Percentiles rank a stretch among this genome's conserved stretches.
Evolutionary conservation across 768 basidiomycete genomes (phyloP).

Genomic region (Epithele typhae): DNA sequence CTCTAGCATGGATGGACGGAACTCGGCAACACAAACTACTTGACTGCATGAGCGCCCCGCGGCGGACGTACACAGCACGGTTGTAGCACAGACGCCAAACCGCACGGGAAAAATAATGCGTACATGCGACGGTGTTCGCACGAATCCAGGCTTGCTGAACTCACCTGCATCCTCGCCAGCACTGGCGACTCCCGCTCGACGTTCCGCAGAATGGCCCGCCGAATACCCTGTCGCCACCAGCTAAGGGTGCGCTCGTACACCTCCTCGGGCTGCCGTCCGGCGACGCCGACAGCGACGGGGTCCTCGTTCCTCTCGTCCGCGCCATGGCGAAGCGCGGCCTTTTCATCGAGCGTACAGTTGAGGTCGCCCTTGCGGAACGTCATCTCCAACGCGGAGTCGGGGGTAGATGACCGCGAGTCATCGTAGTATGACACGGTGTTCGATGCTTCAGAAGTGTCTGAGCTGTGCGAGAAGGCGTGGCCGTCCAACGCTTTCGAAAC

Average conservation of each 20-base stretch:
- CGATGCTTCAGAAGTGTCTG: not conserved
- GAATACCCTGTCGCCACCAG: slow-evolving; percentile 60
- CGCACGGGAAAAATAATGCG: too few relatives aligned
- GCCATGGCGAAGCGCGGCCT: slow-evolving; percentile 6
- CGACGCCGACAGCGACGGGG: slow-evolving; percentile 10
- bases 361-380: slow-evolving; percentile 7
- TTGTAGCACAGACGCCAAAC: too few relatives aligned
- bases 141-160: too few relatives aligned
- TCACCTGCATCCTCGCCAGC: slow-evolving; percentile 71
- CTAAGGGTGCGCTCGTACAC: slow-evolving; percentile 63
- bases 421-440: slow-evolving; percentile 3
- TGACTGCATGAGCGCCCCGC: too few relatives aligned
- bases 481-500: not conserved
- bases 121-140: too few relatives aligned
- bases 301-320: not conserved
- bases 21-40: too few relatives aligned
- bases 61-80: too few relatives aligned
- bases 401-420: slow-evolving; percentile 17
- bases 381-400: slow-evolving; percentile 9
- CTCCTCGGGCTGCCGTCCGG: slow-evolving; percentile 35
- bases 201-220: slow-evolving; percentile 46
- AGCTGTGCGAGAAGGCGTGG: not conserved
- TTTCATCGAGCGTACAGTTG: slow-evolving; percentile 7
- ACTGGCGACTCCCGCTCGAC: slow-evolving; percentile 57
- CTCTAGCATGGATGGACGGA: too few relatives aligned